A percentile compares a stretch with the other conserved stretches of the same genome.
Evolutionary conservation across 805 yeast genomes (phyloP).

Genomic region (Pichia rugopelliculosa): DNA sequence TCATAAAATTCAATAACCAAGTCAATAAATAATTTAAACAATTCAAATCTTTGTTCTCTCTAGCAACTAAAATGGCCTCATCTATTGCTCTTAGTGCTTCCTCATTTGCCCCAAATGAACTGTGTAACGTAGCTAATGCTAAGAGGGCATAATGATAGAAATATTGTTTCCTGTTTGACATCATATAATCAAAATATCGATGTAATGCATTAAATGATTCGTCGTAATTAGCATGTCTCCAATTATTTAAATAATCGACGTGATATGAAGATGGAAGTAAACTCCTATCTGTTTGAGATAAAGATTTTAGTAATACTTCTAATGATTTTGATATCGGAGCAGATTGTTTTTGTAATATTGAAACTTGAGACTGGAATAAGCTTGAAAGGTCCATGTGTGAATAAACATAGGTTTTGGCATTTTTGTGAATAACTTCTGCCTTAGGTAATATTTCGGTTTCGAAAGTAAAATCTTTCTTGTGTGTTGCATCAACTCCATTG

Average conservation of each 20-base stretch:
- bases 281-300: constrained; percentile 42
- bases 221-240: constrained; percentile 54
- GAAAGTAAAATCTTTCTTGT: constrained; percentile 2
- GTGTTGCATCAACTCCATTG: constrained; percentile 8
- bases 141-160: constrained; percentile 73
- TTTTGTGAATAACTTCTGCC: background rate
- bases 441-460: constrained; percentile 6
- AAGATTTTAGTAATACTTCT: constrained; percentile 33
- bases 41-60: constrained; percentile 71
- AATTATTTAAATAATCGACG: constrained; percentile 51
- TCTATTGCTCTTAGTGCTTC: constrained; percentile 75
- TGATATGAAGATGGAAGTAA: constrained; percentile 44
- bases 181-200: constrained; percentile 65
- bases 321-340: constrained; percentile 41
- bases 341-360: constrained; percentile 44
- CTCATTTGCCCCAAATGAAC: constrained; percentile 54
- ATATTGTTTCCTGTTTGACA: constrained; percentile 53
- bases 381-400: constrained; percentile 46
- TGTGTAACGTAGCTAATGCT: constrained; percentile 64
- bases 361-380: constrained; percentile 47
- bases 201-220: constrained; percentile 52
- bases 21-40: constrained; percentile 67
- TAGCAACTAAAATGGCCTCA: constrained; percentile 81
- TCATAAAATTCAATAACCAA: constrained; percentile 67
- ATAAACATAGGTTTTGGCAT: background rate